Evolutionary conservation across 345 rosid species (phyloP).

Genomic region (Chamaenerion angustifolium): DNA sequence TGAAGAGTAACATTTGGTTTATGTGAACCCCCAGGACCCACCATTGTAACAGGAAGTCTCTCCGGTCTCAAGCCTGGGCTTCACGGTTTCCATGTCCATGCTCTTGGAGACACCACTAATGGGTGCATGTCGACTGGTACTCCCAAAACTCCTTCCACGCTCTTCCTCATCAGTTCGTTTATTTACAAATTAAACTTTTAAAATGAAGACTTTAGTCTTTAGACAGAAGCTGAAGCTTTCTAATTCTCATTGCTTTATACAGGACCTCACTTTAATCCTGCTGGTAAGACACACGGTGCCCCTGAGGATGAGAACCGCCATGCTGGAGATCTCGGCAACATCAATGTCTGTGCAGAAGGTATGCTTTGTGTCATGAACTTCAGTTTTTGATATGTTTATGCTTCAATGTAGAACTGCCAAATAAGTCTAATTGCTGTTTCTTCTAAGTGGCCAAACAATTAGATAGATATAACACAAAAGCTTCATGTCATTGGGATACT

Average conservation of each 20-base stretch:
- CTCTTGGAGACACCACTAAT: constrained; percentile 94
- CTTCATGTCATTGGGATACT: too few relatives aligned
- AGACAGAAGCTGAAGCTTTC: too few relatives aligned
- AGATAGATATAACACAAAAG: too few relatives aligned
- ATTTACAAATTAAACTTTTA: too few relatives aligned
- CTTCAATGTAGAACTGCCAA: too few relatives aligned
- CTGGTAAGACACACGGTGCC: constrained; percentile 77
- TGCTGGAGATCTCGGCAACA: constrained; percentile 94
- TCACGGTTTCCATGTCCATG: constrained; percentile 93
- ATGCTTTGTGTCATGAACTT: constrained; percentile 6
- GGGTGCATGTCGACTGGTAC: constrained; percentile 99
- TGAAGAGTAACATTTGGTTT: neutral
- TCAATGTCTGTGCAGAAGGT: constrained; percentile 82
- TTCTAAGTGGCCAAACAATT: too few relatives aligned
- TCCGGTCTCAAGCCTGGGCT: constrained; percentile 92
- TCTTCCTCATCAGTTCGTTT: neutral
- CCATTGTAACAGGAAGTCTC: constrained; percentile 63
- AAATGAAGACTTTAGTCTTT: too few relatives aligned
- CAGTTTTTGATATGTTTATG: too few relatives aligned
- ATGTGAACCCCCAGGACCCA: constrained; percentile 31
- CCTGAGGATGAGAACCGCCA: constrained; percentile 79
- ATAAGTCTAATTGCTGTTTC: too few relatives aligned
- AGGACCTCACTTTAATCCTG: constrained; percentile 95
- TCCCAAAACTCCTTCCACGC: neutral
- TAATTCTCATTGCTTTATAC: constrained; percentile 2